Base-by-base conservation (phyloP, 306 rosid species). In the Rubus parviflorus region DNA sequence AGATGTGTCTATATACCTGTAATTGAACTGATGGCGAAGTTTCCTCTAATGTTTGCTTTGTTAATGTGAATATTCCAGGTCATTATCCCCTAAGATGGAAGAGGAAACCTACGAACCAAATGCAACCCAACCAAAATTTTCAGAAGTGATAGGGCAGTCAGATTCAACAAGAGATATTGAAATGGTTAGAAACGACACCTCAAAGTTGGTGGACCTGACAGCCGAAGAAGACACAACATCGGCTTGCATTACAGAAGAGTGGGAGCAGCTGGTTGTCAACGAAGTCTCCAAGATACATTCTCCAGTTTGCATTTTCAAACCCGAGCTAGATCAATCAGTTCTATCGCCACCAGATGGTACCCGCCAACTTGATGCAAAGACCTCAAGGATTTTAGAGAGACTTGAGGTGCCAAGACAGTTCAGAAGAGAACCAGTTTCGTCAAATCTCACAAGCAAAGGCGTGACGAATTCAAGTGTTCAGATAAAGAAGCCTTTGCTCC, bases 301-400 rank as follows among this genome's bases (percentile, higher is more conserved):
- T 81, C 84, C 88, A 64, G 81, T 86, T 80, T 77, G 78, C 72
- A 48, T 73, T 54, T 78, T 85, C 73, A 84, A 84, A 74, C 77
- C 81, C 74, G 81, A 83, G 85, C 64, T 74, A 81, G 92, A 83
- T 66, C 80, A 78, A 60, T 74, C 87, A 15, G 69, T 72, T 81
- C 77, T 42, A 57, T 81, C 81, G 5, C 82, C 81, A 25, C 79
- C 79, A 73, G 88, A 82, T 75, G 69, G 86, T 68, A 86, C 76
- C 70, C 82, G 77, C 75, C 86, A 81, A 84, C 78, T 88, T 70
- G 89, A 83, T 75, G 84, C 60, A 43, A 88, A 88, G 76, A 92
- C 97, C 10, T 85, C 91, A 43, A 88, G 90, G 87, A 92, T 92
- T 88, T 73, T 92, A 79, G 95, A 90, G 93, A 92, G 93, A 61